A percentile compares a stretch with the other conserved stretches of the same genome.
phyloP scores from a whole-genome alignment of 2,329 filamentous ascomycete genomes.

The Fusarium sp. region DNA sequence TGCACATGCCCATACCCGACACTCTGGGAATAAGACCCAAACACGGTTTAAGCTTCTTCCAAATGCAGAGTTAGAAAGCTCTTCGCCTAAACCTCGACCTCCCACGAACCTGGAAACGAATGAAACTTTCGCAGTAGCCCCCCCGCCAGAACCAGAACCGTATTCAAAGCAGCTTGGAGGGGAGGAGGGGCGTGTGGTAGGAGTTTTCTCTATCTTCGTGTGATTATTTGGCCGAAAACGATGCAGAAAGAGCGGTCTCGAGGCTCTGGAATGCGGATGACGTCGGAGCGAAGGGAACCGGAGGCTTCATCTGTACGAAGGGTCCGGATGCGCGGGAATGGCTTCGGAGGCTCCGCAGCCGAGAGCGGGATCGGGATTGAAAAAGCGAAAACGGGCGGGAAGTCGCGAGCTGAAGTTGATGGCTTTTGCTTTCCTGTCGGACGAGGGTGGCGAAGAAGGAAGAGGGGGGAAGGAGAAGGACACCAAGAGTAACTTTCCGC shows the following conservation, averaged over 20 bases:
- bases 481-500: conserved; percentile 11
- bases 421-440: background rate
- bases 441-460: background rate
- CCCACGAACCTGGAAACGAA: background rate
- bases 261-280: conserved; percentile 38
- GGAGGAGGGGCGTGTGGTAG: background rate
- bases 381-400: conserved; percentile 6
- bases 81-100: background rate
- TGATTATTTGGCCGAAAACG: conserved; percentile 19
- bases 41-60: conserved; percentile 8
- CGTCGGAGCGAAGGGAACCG: conserved; percentile 3
- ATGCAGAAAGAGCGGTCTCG: conserved; percentile 20
- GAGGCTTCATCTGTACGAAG: conserved; percentile 11
- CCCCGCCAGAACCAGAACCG: conserved; percentile 14
- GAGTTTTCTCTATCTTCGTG: background rate
- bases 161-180: background rate
- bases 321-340: conserved; percentile 11
- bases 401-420: background rate
- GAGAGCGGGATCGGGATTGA: conserved; percentile 23
- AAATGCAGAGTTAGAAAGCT: background rate
- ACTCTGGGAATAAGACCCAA: conserved; percentile 3
- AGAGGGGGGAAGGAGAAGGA: background rate
- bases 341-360: conserved; percentile 32
- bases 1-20: conserved; percentile 4
- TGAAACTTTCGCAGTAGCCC: conserved; percentile 5